Conservation (phyloP, 2,329 filamentous ascomycete species). For the Neocucurbitaria cava region DNA sequence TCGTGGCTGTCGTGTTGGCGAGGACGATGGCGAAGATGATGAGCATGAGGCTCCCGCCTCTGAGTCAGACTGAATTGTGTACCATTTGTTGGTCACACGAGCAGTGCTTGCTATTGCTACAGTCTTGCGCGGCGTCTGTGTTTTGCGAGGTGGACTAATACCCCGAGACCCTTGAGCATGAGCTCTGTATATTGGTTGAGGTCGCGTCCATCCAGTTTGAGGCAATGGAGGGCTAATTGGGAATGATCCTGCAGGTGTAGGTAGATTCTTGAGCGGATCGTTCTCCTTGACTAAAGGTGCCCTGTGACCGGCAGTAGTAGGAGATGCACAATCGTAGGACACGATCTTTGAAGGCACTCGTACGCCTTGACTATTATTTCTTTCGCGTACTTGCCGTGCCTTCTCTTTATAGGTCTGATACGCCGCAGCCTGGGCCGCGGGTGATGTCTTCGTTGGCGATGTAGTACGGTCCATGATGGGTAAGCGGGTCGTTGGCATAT, state of each 20-base stretch:
- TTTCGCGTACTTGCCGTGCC: conserved; percentile 29
- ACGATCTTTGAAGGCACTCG: conserved; percentile 32
- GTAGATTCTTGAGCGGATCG: conserved; percentile 15
- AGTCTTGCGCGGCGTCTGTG: conserved; percentile 23
- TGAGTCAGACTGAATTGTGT: conserved; percentile 16
- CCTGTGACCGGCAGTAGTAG: neutral
- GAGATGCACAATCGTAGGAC: conserved; percentile 37
- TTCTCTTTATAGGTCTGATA: conserved; percentile 39
- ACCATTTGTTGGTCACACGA: conserved; percentile 1
- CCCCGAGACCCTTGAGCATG: conserved; percentile 4
- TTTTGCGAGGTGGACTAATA: conserved; percentile 13
- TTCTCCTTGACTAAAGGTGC: conserved; percentile 6
- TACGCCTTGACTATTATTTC: conserved; percentile 32
- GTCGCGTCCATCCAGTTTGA: conserved; percentile 22
- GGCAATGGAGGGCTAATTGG: conserved; percentile 31
- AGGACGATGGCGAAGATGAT: conserved; percentile 4
- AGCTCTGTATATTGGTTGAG: neutral
- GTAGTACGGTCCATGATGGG: conserved; percentile 32
- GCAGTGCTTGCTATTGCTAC: neutral
- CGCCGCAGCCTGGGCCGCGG: conserved; percentile 35
- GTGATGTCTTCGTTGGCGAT: conserved; percentile 19
- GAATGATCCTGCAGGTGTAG: conserved; percentile 33
- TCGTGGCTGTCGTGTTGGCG: conserved; percentile 11
- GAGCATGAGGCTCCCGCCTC: conserved; percentile 12
- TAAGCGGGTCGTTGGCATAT: conserved; percentile 43